Percentiles rank a stretch among this genome's conserved stretches.
Conservation (phyloP, 768 basidiomycete species). For the Psilocybe sp. region DNA sequence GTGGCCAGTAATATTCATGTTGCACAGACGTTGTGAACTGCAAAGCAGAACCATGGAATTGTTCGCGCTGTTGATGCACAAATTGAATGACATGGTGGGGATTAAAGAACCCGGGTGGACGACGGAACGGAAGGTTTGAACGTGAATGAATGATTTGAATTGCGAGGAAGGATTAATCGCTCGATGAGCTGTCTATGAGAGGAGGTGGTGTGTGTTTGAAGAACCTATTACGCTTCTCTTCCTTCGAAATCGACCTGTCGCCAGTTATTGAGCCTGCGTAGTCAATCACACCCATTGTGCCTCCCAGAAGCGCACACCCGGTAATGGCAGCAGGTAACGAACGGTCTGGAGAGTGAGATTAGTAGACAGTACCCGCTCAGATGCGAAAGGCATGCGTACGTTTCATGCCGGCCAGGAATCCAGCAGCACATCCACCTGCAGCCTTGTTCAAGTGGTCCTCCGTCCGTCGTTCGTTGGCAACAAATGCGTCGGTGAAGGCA, state of each 20-base stretch:
- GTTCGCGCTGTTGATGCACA: too few species aligned
- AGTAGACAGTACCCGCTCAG: not conserved
- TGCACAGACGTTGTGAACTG: too few species aligned
- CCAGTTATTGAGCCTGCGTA: conserved; percentile 67
- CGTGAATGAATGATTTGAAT: conserved; percentile 11
- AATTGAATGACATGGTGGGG: not conserved
- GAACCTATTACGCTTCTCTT: conserved; percentile 75
- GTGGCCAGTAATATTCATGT: too few species aligned
- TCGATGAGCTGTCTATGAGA: conserved; percentile 30
- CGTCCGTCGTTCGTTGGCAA: conserved; percentile 77
- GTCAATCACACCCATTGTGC: conserved; percentile 78
- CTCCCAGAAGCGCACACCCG: conserved; percentile 76
- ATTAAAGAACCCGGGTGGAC: not conserved
- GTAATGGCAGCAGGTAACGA: conserved; percentile 82
- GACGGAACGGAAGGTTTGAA: not conserved
- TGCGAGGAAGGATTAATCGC: conserved; percentile 17
- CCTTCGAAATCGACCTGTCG: conserved; percentile 40
- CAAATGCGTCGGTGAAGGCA: conserved; percentile 74
- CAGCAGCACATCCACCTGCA: conserved; percentile 88
- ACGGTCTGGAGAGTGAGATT: conserved; percentile 47
- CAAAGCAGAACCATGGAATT: too few species aligned
- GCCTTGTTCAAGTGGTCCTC: conserved; percentile 83
- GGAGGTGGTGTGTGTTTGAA: conserved; percentile 69
- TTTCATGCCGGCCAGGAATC: conserved; percentile 85
- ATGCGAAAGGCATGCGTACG: conserved; percentile 40